phyloP scores from a whole-genome alignment of 805 yeast species.

The Saccharomyces mikatae region DNA sequence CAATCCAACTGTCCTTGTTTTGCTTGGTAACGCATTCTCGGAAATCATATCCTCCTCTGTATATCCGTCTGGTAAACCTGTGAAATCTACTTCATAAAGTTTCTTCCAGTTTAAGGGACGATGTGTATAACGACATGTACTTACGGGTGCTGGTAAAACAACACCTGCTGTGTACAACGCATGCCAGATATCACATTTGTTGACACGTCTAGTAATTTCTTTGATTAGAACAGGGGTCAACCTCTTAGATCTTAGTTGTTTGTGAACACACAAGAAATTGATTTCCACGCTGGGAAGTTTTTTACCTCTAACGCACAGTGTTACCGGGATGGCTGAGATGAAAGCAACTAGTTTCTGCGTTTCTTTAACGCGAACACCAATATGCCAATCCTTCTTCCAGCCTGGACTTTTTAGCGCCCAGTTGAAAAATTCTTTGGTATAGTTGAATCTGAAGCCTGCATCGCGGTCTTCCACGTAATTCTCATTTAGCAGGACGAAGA shows the following conservation, averaged over 20 bases:
- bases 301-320: conserved; percentile 50
- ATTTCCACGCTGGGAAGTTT: conserved; percentile 69
- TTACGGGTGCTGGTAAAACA: conserved; percentile 84
- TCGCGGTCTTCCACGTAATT: conserved; percentile 94
- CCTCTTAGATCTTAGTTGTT: conserved; percentile 86
- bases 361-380: conserved; percentile 80
- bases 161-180: conserved; percentile 92
- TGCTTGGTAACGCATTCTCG: conserved; percentile 49
- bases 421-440: conserved; percentile 69
- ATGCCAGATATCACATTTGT: conserved; percentile 81
- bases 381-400: conserved; percentile 80
- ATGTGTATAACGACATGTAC: conserved; percentile 84
- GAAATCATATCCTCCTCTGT: conserved; percentile 69
- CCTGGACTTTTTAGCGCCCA: conserved; percentile 97
- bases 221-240: conserved; percentile 89
- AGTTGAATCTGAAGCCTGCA: conserved; percentile 85
- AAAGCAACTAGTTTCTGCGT: conserved; percentile 81
- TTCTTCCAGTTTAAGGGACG: conserved; percentile 91
- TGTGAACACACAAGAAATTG: conserved; percentile 90
- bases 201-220: conserved; percentile 90
- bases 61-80: conserved; percentile 63
- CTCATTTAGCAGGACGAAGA: conserved; percentile 70
- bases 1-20: conserved; percentile 45
- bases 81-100: conserved; percentile 82
- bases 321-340: conserved; percentile 82